Evolutionary conservation across 306 rosid genomes (phyloP), one percentile per base, ranked within the genome.

Genomic region (Trifolium repens): DNA sequence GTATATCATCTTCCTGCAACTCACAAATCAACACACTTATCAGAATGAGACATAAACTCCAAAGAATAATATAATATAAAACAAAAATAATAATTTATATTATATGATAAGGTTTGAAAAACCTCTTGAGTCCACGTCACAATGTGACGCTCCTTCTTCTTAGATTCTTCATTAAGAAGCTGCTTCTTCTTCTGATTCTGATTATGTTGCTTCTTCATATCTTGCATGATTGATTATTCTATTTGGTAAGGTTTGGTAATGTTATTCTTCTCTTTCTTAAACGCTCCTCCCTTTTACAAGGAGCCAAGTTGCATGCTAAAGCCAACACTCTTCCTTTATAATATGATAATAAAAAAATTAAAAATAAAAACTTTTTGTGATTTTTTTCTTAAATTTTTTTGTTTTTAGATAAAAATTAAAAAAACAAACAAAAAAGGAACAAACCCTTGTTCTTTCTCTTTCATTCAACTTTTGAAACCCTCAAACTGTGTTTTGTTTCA

Each of bases 81-180:
- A 64, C 13, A 30, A 5, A 30, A n/a, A 26, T 22, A 27, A 27
- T 50, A 22, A 19, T 8, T 30, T 58, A 43, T 68, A 11, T 11
- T 27, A 50, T 59, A 70, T 72, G 64, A 19, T 60, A 9, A 68
- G 67, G 10, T 62, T 61, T 58, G 69, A 59, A 67, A 67, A 44
- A 92, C 99, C 99, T 96, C 89, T 86, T 90, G 97, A 84, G 85
- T 87, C 99, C 99, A 96, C 27, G 94, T 86, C 71, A 96, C 99
- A 72, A 96, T 96, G 83, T 89, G 99, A 70, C 98, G 96, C 91
- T 96, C 99, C 97, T 96, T 96, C 97, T 94, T 94, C 96, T 88
- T 90, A 52, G 91, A 82, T 74, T 91, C 96, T 84, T 94, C 97
- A 63, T 79, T 81, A 12, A 57, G 80, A 37, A 69, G 46, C 46